Base-by-base conservation (phyloP, 108 stramenopile species). In the Tribonema minus region DNA sequence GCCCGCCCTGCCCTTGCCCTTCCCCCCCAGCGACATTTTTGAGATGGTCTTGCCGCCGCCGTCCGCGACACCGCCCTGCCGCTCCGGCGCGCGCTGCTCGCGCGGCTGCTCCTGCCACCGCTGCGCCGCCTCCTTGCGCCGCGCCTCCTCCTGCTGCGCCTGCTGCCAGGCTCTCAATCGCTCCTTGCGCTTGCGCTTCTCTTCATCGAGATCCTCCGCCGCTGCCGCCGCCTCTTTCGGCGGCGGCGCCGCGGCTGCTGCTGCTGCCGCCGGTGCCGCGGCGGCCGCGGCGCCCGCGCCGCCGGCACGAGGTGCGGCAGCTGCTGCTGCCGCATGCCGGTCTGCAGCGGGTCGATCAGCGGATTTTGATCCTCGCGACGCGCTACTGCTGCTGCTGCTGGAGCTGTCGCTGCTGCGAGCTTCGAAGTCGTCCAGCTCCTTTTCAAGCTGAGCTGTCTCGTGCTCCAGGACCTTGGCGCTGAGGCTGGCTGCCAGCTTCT, bases 41-140 rank as follows among this genome's bases (percentile, higher is more conserved):
- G 5, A 27, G n/a, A 25, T 15, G 26, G 37, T 1, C 32, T 26
- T 38, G 61, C 62, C 61, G 58, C 41, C 15, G 41, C 41, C 41
- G 41, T 15, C 41, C 41, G 6, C 41, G 61, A n/a, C 26, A 29
- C 61, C 61, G 61, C 15, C n/a, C n/a, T 62, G 61, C 61, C 61
- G 25, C 61, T 26, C 27, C 61, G 4, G 61, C 61, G 6, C 29
- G 27, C 26, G 3, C 15, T 5, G 61, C 61, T 26, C 27, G 27
- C 6, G 61, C 61, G 25, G 25, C 61, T 62, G 61, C 61, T 4
- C 27, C 61, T 3, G 61, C 74, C 74, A 31, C 41, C 0, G 54
- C 74, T 2, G 74, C 40, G 25, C 40, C 60, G 3, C n/a, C 61
- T 9, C 74, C 74, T n/a, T 28, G 27, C 46, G 65, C 74, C 64